Evolutionary conservation across 768 basidiomycete genomes (phyloP).

Genomic region (Tylopilus balloui): DNA sequence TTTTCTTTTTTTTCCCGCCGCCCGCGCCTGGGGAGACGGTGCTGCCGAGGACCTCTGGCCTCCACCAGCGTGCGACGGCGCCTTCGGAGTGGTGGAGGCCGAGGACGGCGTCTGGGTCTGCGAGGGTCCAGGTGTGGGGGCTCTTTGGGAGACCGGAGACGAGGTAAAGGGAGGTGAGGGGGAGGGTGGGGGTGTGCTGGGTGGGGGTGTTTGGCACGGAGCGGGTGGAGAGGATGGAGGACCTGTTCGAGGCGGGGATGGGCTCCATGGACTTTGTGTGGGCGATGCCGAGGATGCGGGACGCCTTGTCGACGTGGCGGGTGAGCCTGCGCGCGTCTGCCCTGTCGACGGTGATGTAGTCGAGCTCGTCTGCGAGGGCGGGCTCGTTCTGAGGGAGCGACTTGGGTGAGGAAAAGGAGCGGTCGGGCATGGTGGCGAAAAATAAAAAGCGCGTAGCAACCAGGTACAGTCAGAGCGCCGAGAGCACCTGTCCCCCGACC

Average conservation of each 20-base stretch:
- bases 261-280: conserved; percentile 82
- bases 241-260: conserved; percentile 71
- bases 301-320: conserved; percentile 65
- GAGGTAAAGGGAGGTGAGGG: conserved; percentile 80
- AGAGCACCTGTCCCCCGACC: conserved; percentile 76
- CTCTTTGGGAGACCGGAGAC: conserved; percentile 87
- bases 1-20: conserved; percentile 69
- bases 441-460: not conserved
- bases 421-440: conserved; percentile 35
- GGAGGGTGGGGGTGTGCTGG: conserved; percentile 65
- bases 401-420: conserved; percentile 34
- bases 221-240: conserved; percentile 71
- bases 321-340: conserved; percentile 33
- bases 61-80: conserved; percentile 86
- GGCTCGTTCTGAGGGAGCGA: conserved; percentile 21
- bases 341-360: conserved; percentile 59
- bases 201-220: conserved; percentile 41
- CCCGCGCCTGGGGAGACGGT: conserved; percentile 82
- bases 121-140: conserved; percentile 85
- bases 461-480: no score
- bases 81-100: conserved; percentile 81
- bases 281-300: conserved; percentile 69
- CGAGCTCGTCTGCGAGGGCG: conserved; percentile 63
- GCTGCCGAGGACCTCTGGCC: conserved; percentile 86
- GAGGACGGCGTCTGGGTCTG: conserved; percentile 76